phyloP scores from a whole-genome alignment of 164 flowering plant species.

The Kingdonia uniflora region DNA sequence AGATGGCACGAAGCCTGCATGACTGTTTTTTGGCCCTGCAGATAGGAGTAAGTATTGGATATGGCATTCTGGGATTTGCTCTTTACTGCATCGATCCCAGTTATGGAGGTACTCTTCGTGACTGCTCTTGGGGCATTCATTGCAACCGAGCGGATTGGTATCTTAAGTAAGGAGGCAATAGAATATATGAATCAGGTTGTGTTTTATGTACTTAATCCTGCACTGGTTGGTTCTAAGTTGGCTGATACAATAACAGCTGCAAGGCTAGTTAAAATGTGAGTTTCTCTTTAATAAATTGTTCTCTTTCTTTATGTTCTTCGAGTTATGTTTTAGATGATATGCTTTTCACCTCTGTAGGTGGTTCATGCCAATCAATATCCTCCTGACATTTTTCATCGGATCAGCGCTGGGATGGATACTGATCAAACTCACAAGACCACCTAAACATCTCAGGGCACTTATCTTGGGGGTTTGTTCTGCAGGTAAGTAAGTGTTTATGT shows the following conservation, averaged over 20 bases:
- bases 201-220: constrained; percentile 62
- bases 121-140: constrained; percentile 45
- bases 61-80: constrained; percentile 28
- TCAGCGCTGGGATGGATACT: constrained; percentile 64
- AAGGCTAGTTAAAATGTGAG: constrained; percentile 47
- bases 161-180: constrained; percentile 38
- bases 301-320: not conserved
- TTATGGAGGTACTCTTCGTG: constrained; percentile 38
- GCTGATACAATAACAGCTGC: constrained; percentile 47
- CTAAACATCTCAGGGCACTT: constrained; percentile 57
- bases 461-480: constrained; percentile 70
- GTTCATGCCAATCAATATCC: constrained; percentile 88
- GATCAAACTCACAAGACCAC: constrained; percentile 41
- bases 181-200: constrained; percentile 42
- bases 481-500: constrained; percentile 25
- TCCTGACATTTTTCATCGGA: constrained; percentile 55
- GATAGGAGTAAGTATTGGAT: too few relatives aligned
- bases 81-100: constrained; percentile 33
- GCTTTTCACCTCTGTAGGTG: constrained; percentile 52
- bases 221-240: constrained; percentile 45
- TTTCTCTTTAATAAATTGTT: constrained; percentile 8
- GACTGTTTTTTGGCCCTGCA: too few relatives aligned
- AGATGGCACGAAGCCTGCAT: too few relatives aligned
- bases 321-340: not conserved
- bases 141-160: constrained; percentile 23